A percentile compares a stretch with the other conserved stretches of the same genome.
These are phyloP conservation scores for Acacia pycnantha DNA, from an alignment of 331 rosid species.

Conservation along the genomic window DNA sequence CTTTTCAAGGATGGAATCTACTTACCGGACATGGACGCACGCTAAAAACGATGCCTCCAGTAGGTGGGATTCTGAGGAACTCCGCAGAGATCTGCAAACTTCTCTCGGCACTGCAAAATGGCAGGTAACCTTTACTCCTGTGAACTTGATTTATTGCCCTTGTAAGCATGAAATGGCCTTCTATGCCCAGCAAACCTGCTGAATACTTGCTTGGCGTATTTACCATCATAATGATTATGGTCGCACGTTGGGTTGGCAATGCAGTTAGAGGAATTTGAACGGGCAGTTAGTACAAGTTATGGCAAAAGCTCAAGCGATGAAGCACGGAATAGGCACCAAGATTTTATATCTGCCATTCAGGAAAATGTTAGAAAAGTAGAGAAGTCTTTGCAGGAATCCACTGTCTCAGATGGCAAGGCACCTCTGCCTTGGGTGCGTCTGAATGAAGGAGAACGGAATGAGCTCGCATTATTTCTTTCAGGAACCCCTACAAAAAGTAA, in stretches of 20 bases:
- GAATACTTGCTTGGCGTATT: not conserved
- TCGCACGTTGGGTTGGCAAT: conserved; percentile 27
- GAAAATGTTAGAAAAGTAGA: conserved; percentile 58
- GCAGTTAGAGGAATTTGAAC: conserved; percentile 88
- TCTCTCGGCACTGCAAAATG: conserved; percentile 91
- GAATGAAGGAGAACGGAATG: conserved; percentile 82
- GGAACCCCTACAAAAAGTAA: conserved; percentile 40
- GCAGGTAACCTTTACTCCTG: conserved; percentile 62
- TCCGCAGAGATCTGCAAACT: conserved; percentile 72
- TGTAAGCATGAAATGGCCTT: not conserved
- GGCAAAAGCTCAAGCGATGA: conserved; percentile 52
- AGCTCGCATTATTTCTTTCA: conserved; percentile 80
- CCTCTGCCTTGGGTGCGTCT: conserved; percentile 71
- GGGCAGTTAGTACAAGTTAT: conserved; percentile 72
- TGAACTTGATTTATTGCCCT: not conserved
- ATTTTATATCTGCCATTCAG: conserved; percentile 65
- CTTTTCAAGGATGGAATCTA: conserved; percentile 79
- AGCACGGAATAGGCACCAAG: conserved; percentile 69
- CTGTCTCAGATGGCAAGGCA: conserved; percentile 47
- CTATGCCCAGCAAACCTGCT: not conserved
- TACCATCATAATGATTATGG: conserved; percentile 13
- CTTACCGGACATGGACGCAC: conserved; percentile 75
- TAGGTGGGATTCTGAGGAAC: conserved; percentile 69
- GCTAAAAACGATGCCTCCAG: conserved; percentile 49
- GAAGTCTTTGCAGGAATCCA: conserved; percentile 48